Conservation (phyloP, 257 asterid species). For the Capsicum pubescens region DNA sequence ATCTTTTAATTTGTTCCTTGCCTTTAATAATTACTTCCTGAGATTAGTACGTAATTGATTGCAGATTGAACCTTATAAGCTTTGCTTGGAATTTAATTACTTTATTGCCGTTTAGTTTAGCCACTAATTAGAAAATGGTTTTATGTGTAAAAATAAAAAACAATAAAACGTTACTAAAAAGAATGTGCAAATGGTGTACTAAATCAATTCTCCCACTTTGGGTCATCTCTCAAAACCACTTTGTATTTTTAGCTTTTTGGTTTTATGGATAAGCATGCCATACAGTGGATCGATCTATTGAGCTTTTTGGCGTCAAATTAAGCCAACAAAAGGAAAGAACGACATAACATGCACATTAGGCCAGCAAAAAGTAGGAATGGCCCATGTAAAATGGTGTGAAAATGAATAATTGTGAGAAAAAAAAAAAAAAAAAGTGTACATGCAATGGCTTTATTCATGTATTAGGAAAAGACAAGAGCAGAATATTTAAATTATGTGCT, state of each 20-base stretch:
- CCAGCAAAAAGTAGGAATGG: not conserved
- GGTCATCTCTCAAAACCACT: constrained; percentile 6
- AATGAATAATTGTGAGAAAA: not conserved
- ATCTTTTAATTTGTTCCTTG: not conserved
- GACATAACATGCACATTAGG: not conserved
- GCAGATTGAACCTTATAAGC: not conserved
- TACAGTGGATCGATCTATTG: constrained; percentile 10
- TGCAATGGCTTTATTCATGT: not conserved
- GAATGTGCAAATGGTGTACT: not conserved
- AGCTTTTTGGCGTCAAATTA: not conserved
- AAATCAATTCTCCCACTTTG: not conserved
- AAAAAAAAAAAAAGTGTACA: not conserved
- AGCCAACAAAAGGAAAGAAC: not conserved
- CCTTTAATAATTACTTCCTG: not conserved
- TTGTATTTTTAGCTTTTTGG: not conserved
- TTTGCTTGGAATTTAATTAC: not conserved
- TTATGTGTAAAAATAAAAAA: not conserved
- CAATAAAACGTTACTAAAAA: not conserved
- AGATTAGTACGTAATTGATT: not conserved
- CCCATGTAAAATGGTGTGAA: not conserved
- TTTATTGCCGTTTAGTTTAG: too few relatives aligned
- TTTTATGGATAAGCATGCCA: constrained; percentile 19
- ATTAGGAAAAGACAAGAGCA: not conserved
- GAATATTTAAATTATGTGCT: not conserved
- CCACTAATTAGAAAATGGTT: not conserved